Conservation (phyloP, 2,329 filamentous ascomycete genomes). For the Diaporthe ilicicola region DNA sequence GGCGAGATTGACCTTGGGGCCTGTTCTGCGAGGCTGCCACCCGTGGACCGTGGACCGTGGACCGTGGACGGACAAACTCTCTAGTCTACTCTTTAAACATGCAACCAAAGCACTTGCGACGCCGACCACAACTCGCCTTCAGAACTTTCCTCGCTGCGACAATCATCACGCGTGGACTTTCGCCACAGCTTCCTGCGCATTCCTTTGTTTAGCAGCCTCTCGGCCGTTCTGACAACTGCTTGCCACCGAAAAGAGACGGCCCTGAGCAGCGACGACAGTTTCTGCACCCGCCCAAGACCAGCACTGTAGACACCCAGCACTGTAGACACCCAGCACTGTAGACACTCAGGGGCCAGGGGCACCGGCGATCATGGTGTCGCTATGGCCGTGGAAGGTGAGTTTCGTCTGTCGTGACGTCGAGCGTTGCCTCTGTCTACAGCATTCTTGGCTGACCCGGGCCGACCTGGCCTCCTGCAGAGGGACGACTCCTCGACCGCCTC, state of each 20-base stretch:
- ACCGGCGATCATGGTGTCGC: conserved; percentile 72
- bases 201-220: neutral
- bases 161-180: neutral
- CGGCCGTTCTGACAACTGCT: neutral
- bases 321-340: too few relatives aligned
- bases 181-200: neutral
- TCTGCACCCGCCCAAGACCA: neutral
- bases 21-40: neutral
- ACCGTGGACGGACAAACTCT: neutral
- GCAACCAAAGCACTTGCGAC: neutral
- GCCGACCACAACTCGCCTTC: neutral
- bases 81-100: neutral
- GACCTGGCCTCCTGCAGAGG: conserved; percentile 45
- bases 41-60: neutral
- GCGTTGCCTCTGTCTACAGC: neutral
- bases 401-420: neutral
- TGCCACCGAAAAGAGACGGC: neutral
- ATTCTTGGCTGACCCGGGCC: conserved; percentile 25
- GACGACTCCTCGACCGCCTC: conserved; percentile 84
- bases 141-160: neutral
- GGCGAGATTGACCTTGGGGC: conserved; percentile 8
- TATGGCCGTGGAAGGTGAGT: conserved; percentile 85
- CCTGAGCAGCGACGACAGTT: neutral
- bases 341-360: neutral
- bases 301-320: conserved; percentile 5